A percentile compares a stretch with the other conserved stretches of the same genome.
Conservation (phyloP, 2,329 filamentous ascomycete species). For the Penicillium crustosum region DNA sequence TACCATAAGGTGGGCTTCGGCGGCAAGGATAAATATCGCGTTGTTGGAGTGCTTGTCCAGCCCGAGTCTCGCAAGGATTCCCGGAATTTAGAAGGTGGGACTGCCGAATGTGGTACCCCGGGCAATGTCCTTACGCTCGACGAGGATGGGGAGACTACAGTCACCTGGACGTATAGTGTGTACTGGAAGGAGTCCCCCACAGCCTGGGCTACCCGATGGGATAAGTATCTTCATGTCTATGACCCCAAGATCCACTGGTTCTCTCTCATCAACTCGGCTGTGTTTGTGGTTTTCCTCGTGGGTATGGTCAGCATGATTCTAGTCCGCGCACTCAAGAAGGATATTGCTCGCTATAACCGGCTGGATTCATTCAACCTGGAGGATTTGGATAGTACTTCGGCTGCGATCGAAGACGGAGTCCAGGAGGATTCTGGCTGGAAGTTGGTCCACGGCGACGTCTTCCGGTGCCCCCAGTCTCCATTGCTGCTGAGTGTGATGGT, state of each 20-base stretch:
- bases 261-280: constrained; percentile 90
- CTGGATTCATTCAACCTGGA: constrained; percentile 88
- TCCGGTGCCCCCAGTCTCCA: constrained; percentile 80
- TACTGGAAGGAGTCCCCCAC: constrained; percentile 82
- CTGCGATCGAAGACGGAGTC: constrained; percentile 78
- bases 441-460: constrained; percentile 94
- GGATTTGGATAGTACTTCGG: constrained; percentile 76
- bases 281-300: constrained; percentile 89
- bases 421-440: constrained; percentile 99
- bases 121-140: constrained; percentile 63
- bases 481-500: constrained; percentile 83
- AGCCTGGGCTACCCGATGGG: constrained; percentile 95
- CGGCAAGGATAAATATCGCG: constrained; percentile 66
- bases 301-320: constrained; percentile 92
- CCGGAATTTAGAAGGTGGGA: constrained; percentile 50
- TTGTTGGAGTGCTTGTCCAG: constrained; percentile 88
- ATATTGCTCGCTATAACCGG: constrained; percentile 95
- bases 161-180: constrained; percentile 89
- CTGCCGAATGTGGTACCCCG: constrained; percentile 62
- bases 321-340: constrained; percentile 82
- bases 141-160: constrained; percentile 62
- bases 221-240: constrained; percentile 96
- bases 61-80: constrained; percentile 69
- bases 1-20: constrained; percentile 73
- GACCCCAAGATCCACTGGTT: constrained; percentile 99